phyloP scores from a whole-genome alignment of 2,329 filamentous ascomycete species.

The Uncinocarpus reesii region DNA sequence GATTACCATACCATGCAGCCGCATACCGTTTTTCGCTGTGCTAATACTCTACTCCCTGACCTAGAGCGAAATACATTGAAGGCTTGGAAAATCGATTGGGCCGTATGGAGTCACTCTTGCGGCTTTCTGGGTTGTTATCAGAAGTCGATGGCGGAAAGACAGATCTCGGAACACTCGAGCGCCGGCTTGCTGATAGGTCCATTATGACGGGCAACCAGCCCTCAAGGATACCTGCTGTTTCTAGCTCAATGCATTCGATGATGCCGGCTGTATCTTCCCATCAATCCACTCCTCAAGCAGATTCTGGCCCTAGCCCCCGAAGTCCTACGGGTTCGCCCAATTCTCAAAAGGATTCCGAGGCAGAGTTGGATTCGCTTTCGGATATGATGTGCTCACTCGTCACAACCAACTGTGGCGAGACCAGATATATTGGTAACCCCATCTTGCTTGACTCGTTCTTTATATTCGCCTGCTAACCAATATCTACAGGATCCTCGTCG shows the following conservation, averaged over 20 bases:
- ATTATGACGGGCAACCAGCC: conserved; percentile 16
- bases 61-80: conserved; percentile 92
- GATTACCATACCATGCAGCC: neutral
- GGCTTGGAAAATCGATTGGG: conserved; percentile 86
- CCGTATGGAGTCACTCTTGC: conserved; percentile 88
- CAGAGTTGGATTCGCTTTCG: conserved; percentile 76
- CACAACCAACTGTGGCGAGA: conserved; percentile 89
- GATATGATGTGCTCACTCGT: conserved; percentile 99
- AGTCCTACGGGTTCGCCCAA: conserved; percentile 44
- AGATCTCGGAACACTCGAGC: conserved; percentile 80
- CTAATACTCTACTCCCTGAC: conserved; percentile 1
- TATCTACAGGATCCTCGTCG: conserved; percentile 72
- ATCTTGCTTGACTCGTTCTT: neutral
- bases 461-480: neutral
- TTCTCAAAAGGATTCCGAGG: conserved; percentile 45
- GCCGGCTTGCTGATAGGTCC: conserved; percentile 51
- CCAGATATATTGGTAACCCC: conserved; percentile 76
- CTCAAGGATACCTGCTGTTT: conserved; percentile 13
- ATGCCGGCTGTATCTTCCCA: conserved; percentile 23
- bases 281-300: conserved; percentile 39
- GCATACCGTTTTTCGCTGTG: neutral
- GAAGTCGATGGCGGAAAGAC: conserved; percentile 79
- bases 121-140: conserved; percentile 72
- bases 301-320: conserved; percentile 41
- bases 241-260: conserved; percentile 9